These are phyloP conservation scores for Panicum hallii DNA, from an alignment of 202 grass and related monocot genomes.

Conservation along the genomic window DNA sequence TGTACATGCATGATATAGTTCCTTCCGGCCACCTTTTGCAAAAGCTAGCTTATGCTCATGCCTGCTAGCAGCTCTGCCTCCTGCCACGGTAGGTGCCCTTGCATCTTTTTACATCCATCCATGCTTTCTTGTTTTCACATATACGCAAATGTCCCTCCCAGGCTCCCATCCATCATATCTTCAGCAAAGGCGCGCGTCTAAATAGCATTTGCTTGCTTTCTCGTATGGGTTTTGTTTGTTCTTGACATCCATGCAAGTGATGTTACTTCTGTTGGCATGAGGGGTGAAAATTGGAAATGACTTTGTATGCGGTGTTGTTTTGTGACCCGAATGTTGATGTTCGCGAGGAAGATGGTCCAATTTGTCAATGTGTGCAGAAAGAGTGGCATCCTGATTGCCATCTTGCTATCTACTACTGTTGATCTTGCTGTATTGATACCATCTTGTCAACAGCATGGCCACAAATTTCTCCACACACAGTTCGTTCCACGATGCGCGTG, in stretches of 20 bases:
- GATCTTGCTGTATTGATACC: too few species aligned
- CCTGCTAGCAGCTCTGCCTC: not conserved
- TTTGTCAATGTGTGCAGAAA: not conserved
- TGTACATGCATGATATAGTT: conserved; percentile 36
- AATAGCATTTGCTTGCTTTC: not conserved
- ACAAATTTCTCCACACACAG: not conserved
- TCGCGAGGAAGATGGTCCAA: not conserved
- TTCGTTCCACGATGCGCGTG: not conserved
- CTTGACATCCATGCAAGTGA: too few species aligned
- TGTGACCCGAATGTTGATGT: not conserved
- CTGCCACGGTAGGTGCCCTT: conserved; percentile 16
- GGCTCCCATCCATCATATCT: not conserved
- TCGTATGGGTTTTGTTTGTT: not conserved
- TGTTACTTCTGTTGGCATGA: too few species aligned
- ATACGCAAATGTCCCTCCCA: not conserved
- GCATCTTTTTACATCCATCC: conserved; percentile 29
- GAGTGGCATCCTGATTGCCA: not conserved
- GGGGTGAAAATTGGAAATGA: too few species aligned
- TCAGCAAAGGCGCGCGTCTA: not conserved
- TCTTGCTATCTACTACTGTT: not conserved
- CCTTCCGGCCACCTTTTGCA: conserved; percentile 24
- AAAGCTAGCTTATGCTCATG: conserved; percentile 37
- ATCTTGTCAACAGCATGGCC: not conserved
- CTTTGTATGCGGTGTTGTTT: not conserved
- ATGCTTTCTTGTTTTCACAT: not conserved